Base-by-base conservation (phyloP, 768 basidiomycete species). In the Fomitopsis serialis region DNA sequence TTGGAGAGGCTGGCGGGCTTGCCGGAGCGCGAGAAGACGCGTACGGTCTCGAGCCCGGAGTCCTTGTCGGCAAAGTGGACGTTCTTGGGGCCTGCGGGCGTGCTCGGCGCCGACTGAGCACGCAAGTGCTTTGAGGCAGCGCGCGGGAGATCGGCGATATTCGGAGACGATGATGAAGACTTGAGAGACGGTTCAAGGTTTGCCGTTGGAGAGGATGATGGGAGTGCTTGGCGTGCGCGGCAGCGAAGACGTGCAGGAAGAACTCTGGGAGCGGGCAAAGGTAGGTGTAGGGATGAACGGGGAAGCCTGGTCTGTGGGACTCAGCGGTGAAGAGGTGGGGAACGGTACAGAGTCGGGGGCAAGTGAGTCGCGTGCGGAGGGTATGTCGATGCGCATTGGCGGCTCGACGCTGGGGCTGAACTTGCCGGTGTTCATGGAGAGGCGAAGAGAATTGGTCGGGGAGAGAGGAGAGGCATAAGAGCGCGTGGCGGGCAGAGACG, bases 111-210 rank as follows among this genome's bases (percentile, higher is more conserved):
- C 8, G 85, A 86, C 65, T 67, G 74, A 24, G 74, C 69, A 58
- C 70, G 73, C 27, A 61, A 48, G 55, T 63, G 74, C 66, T 61
- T 74, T 71, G 48, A 42, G 52, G 51, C 53, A 58, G 58, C 22
- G 57, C 50, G 66, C 66, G 48, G 61, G 60, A 51, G 69, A 48
- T 70, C 71, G 42, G 72, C 67, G 48, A 81, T 78, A 59, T 70
- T 72, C 42, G 78, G 76, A 2, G 76, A 66, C 11, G 80, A 80
- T 8, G 73, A 72, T 32, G 78, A 79, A 0, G 74, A 72, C 66
- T 96, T 97, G 61, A 97, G 79, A 1, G 90, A 88, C 0, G 88
- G 78, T 63, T 92, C 92, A 69, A 97, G 84, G 88, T 64, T 91
- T 91, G 42, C 93, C 92, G 53, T 85, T 92, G 19, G 80, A 72